Percentiles rank a stretch among this genome's conserved stretches.
These are phyloP conservation scores for Primulina huaijiensis DNA, from an alignment of 257 asterid genomes.

Conservation along the genomic window DNA sequence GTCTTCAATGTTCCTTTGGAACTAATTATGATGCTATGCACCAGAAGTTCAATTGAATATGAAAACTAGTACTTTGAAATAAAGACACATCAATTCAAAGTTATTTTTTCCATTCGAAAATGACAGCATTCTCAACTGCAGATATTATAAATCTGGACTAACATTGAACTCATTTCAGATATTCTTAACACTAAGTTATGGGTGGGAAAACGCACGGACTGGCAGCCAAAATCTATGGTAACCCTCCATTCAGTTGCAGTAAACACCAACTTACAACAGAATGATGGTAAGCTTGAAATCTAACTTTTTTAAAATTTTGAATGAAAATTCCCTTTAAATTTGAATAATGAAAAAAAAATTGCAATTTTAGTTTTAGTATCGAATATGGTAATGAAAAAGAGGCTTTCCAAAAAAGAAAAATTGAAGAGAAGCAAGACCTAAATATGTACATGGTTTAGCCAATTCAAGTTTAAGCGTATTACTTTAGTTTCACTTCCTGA, in stretches of 20 bases:
- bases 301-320: not conserved
- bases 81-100: not conserved
- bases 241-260: slow-evolving; percentile 80
- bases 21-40: not conserved
- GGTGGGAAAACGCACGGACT: slow-evolving; percentile 69
- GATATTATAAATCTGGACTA: slow-evolving; percentile 10
- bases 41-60: not conserved
- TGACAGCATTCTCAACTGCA: not conserved
- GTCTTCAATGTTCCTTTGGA: not conserved
- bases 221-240: slow-evolving; percentile 84
- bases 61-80: not conserved
- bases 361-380: no score
- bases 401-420: no score
- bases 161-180: slow-evolving; percentile 41
- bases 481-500: slow-evolving; percentile 12
- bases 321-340: not conserved
- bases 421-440: not conserved
- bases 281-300: slow-evolving; percentile 58
- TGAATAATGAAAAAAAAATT: no score
- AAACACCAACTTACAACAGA: slow-evolving; percentile 80
- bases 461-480: slow-evolving; percentile 9
- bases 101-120: not conserved
- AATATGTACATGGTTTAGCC: not conserved
- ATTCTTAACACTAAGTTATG: slow-evolving; percentile 71
- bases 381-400: no score